Conservation (phyloP, 1,139 yeast species). For the Sugiyamaella novakii region DNA sequence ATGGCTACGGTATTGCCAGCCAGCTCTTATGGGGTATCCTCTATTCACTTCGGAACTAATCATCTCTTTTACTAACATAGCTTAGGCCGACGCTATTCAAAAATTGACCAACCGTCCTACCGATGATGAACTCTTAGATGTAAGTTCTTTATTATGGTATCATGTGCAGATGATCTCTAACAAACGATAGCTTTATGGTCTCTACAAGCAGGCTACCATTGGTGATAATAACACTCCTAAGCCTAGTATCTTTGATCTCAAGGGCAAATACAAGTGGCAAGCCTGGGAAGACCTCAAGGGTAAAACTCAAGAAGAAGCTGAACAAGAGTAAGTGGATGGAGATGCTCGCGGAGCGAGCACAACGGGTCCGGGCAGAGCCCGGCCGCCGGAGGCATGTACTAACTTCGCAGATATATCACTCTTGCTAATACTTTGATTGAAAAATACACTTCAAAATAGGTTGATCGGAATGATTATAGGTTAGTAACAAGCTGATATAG, state of each 20-base stretch:
- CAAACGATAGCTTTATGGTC: conserved; percentile 72
- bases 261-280: conserved; percentile 97
- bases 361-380: too few relatives aligned
- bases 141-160: too few relatives aligned
- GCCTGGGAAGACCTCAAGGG: conserved; percentile 93
- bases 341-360: not conserved
- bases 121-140: conserved; percentile 78
- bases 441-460: too few relatives aligned
- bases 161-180: too few relatives aligned
- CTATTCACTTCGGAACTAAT: too few relatives aligned
- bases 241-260: conserved; percentile 83
- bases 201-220: conserved; percentile 94
- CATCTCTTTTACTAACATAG: conserved; percentile 4
- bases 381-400: too few relatives aligned
- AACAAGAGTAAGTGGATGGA: conserved; percentile 49
- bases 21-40: too few relatives aligned
- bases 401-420: conserved; percentile 1
- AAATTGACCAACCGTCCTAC: conserved; percentile 73
- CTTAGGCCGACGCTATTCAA: conserved; percentile 78
- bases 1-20: too few relatives aligned
- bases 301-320: conserved; percentile 86
- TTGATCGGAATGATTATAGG: too few relatives aligned
- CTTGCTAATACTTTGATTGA: conserved; percentile 7
- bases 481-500: too few relatives aligned
- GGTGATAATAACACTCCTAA: conserved; percentile 88